These are phyloP conservation scores for Arthonia radiata DNA, from an alignment of 495 filamentous ascomycete species.

Conservation along the genomic window DNA sequence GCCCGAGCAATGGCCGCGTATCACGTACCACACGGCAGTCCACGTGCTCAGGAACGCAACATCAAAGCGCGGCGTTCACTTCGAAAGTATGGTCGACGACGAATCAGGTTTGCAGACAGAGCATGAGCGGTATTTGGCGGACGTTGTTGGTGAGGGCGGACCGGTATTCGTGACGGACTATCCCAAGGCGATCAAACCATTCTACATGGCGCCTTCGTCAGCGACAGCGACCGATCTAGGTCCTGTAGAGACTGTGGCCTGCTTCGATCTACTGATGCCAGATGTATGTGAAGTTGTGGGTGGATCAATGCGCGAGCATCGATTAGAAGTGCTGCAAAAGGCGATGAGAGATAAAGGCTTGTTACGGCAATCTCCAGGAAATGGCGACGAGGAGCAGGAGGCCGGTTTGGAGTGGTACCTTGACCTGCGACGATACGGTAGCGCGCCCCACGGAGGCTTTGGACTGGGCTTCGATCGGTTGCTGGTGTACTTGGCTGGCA, in stretches of 20 bases:
- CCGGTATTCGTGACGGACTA: slow-evolving; percentile 92
- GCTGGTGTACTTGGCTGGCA: slow-evolving; percentile 61
- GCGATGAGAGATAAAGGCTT: slow-evolving; percentile 46
- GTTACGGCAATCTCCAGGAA: slow-evolving; percentile 14
- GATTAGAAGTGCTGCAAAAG: slow-evolving; percentile 37
- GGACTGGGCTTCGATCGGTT: slow-evolving; percentile 84
- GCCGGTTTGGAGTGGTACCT: slow-evolving; percentile 61
- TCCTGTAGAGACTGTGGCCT: slow-evolving; percentile 44
- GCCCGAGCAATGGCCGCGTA: slow-evolving; percentile 48
- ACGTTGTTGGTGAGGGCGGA: slow-evolving; percentile 33
- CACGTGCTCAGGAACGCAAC: slow-evolving; percentile 35
- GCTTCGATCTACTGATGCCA: slow-evolving; percentile 86
- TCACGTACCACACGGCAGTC: slow-evolving; percentile 68
- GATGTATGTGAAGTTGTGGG: slow-evolving; percentile 75
- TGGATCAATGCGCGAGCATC: slow-evolving; percentile 83
- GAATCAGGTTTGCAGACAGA: slow-evolving; percentile 62
- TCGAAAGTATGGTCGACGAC: slow-evolving; percentile 44
- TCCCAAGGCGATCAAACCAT: slow-evolving; percentile 63
- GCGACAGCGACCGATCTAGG: slow-evolving; percentile 3
- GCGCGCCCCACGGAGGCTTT: slow-evolving; percentile 88
- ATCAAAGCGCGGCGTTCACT: slow-evolving; percentile 21
- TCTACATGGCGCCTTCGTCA: slow-evolving; percentile 66
- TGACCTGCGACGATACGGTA: slow-evolving; percentile 84
- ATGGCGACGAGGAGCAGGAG: slow-evolving; percentile 5
- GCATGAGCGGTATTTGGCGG: slow-evolving; percentile 76